These are phyloP conservation scores for Epichloe sibirici DNA, from an alignment of 2,329 filamentous ascomycete species.

Conservation along the genomic window DNA sequence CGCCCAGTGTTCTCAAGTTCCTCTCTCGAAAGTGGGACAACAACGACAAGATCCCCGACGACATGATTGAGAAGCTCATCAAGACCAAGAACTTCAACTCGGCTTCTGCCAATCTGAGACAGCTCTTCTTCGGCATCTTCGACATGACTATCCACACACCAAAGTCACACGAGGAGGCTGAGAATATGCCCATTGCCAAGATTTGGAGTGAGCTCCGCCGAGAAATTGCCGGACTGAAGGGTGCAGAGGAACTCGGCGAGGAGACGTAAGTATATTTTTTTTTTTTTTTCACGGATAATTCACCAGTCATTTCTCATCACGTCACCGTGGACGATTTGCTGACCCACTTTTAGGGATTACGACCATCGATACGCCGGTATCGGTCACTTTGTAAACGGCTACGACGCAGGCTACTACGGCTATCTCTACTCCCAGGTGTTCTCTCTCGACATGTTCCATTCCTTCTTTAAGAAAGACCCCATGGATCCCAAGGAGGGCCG, in stretches of 20 bases:
- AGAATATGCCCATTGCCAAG: constrained; percentile 50
- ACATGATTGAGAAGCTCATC: constrained; percentile 62
- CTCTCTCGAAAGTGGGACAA: constrained; percentile 66
- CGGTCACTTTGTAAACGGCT: constrained; percentile 72
- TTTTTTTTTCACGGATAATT: neutral
- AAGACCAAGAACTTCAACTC: constrained; percentile 72
- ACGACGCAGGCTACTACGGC: constrained; percentile 76
- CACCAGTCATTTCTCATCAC: too few relatives aligned
- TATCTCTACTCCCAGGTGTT: constrained; percentile 68
- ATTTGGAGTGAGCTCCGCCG: constrained; percentile 63
- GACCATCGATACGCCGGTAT: constrained; percentile 71
- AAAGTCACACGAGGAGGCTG: constrained; percentile 53
- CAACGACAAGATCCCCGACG: constrained; percentile 58
- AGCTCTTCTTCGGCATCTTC: constrained; percentile 71
- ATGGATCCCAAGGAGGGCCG: constrained; percentile 66
- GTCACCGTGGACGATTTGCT: constrained; percentile 10
- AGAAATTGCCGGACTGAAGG: constrained; percentile 61
- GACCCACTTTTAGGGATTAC: constrained; percentile 41
- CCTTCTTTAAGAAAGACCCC: constrained; percentile 63
- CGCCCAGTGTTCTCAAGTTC: constrained; percentile 47
- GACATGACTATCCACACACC: constrained; percentile 74
- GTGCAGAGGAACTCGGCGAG: constrained; percentile 54
- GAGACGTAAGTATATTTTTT: constrained; percentile 30
- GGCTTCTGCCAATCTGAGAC: constrained; percentile 64
- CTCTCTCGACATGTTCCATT: constrained; percentile 76